Percentiles rank a stretch among this genome's conserved stretches.
These are phyloP conservation scores for Cephaloascus albidus DNA, from an alignment of 805 yeast species.

Conservation along the genomic window DNA sequence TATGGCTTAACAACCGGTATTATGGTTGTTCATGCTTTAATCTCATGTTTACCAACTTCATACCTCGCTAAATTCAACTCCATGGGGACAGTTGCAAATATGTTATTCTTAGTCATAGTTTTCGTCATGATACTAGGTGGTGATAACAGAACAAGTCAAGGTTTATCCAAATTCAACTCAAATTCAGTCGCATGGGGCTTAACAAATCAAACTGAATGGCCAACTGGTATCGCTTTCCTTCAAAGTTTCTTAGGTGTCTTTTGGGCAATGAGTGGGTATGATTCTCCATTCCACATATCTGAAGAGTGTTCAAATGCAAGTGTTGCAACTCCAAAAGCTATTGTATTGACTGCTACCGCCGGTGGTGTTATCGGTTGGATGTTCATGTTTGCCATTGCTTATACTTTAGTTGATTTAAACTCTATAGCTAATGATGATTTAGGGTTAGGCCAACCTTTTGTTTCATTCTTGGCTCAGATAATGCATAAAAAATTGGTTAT, in stretches of 20 bases:
- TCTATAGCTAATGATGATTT: constrained; percentile 36
- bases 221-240: constrained; percentile 49
- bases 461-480: constrained; percentile 41
- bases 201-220: constrained; percentile 51
- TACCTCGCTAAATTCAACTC: constrained; percentile 44
- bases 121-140: constrained; percentile 46
- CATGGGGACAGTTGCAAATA: constrained; percentile 38
- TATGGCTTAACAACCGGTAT: constrained; percentile 45
- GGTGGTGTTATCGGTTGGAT: constrained; percentile 51
- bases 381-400: constrained; percentile 52
- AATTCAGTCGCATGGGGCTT: constrained; percentile 45
- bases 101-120: constrained; percentile 39
- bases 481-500: constrained; percentile 28
- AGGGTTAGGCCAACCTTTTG: constrained; percentile 52
- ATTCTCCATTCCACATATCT: constrained; percentile 66
- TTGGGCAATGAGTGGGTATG: constrained; percentile 72
- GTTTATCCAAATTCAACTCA: constrained; percentile 37
- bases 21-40: constrained; percentile 33
- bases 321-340: constrained; percentile 59
- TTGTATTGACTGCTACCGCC: constrained; percentile 43
- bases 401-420: constrained; percentile 44
- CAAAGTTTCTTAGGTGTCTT: constrained; percentile 53
- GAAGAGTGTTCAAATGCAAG: constrained; percentile 64
- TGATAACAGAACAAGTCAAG: constrained; percentile 29
- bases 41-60: constrained; percentile 45